Evolutionary conservation across 768 basidiomycete species (phyloP).

Genomic region (Leccinum longicurvipes): DNA sequence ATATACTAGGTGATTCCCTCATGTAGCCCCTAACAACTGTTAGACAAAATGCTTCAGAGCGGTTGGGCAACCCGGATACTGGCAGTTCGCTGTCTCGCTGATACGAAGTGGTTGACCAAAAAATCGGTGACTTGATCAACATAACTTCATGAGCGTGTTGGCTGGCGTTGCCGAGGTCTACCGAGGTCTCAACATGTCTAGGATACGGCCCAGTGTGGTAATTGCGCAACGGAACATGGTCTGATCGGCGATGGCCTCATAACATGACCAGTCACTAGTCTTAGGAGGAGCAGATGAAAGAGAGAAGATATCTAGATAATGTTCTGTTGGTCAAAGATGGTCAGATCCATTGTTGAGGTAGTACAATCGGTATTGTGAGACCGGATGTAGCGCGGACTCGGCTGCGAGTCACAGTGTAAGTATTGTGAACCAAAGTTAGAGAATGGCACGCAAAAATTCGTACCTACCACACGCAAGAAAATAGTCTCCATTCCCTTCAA

Average conservation of each 20-base stretch:
- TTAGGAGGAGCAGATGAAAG: neutral
- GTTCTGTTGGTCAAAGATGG: neutral
- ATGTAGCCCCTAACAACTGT: neutral
- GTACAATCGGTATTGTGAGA: neutral
- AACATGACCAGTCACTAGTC: neutral
- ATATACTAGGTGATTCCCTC: no score
- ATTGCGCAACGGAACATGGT: neutral
- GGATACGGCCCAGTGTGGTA: no score
- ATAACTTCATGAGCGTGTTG: neutral
- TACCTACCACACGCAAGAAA: neutral
- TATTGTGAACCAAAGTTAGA: neutral
- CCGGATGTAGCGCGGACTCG: neutral
- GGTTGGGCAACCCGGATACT: neutral
- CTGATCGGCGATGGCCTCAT: neutral
- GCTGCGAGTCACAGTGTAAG: neutral
- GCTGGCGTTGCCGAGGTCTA: no score
- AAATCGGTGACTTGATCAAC: neutral
- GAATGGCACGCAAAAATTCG: neutral
- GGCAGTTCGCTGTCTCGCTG: neutral
- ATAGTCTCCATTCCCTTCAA: neutral
- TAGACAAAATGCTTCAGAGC: neutral
- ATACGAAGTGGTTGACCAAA: neutral
- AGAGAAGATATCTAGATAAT: no score
- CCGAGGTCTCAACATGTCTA: no score
- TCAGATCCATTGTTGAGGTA: neutral